Base-by-base conservation (phyloP, 345 rosid genomes). In the Linum usitatissimum region DNA sequence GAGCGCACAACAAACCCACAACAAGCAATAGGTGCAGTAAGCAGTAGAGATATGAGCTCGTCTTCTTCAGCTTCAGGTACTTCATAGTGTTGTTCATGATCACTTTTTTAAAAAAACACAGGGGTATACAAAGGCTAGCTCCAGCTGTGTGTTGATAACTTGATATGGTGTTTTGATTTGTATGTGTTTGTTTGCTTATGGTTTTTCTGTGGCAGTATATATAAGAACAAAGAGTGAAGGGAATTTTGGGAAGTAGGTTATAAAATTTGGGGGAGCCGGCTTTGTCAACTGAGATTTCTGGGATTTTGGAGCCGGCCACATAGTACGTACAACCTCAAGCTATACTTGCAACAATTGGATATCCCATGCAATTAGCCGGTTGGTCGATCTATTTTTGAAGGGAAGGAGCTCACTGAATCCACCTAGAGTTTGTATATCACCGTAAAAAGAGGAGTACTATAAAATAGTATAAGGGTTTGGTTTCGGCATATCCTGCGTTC, bases 201-300 rank as follows among this genome's bases (percentile, higher is more conserved):
- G 21, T 13, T 31, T 18, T 3, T 23, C 28, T 54, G 13, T 18
- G 56, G 12, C 34, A 13, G 36, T 48, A 30, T 65, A 38, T 59
- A 28, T 68, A 40, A 58, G 20, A 59, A 40, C 15, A 58, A 57
- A 30, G 67, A 9, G 21, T 63, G 13, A 40, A 12, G 48, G 48
- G 48, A 40, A 40, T 18, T 60, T 36, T 21, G 51, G 28, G 18
- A 30, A 34, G 73, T 54, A 59, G 58, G 64, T 55, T 67, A 67
- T 40, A 40, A 40, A 10, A 45, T 10, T 45, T 1, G 38, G 58
- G 70, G 55, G 59, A 75, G 79, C 82, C 77, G 75, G 79, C 73
- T 61, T 66, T 67, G 68, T 72, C 72, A 67, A 70, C 67, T 72
- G 71, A 57, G 82, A 78, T 71, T 58, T 67, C 58, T 45, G 51